These are phyloP conservation scores for Emmonsia crescens DNA, from an alignment of 2,329 filamentous ascomycete species.

Conservation along the genomic window DNA sequence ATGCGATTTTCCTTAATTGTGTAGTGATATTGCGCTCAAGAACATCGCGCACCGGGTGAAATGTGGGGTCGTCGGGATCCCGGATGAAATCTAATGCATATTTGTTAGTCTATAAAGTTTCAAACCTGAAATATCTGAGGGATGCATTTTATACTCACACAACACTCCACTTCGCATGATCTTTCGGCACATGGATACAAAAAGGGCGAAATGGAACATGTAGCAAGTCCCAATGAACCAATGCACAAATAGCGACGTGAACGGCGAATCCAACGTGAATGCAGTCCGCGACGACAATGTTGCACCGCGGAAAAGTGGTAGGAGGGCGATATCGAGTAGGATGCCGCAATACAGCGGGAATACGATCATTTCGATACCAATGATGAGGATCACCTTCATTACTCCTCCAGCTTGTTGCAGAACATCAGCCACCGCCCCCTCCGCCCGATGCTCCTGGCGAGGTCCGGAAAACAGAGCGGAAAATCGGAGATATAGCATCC, in stretches of 20 bases:
- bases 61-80: conserved; percentile 95
- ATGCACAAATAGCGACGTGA: conserved; percentile 90
- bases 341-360: conserved; percentile 94
- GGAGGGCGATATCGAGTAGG: conserved; percentile 73
- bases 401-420: conserved; percentile 92
- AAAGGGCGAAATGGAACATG: conserved; percentile 99
- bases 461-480: conserved; percentile 56
- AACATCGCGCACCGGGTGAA: conserved; percentile 94
- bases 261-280: conserved; percentile 67
- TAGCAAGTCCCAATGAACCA: conserved; percentile 99
- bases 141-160: conserved; percentile 46
- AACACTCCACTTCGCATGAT: conserved; percentile 92
- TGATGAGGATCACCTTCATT: conserved; percentile 95
- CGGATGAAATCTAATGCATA: conserved; percentile 69
- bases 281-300: conserved; percentile 65
- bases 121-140: not conserved
- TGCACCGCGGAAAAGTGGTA: conserved; percentile 78
- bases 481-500: conserved; percentile 67
- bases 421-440: conserved; percentile 63
- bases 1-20: conserved; percentile 89
- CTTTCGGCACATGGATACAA: conserved; percentile 97
- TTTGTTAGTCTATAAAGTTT: conserved; percentile 1
- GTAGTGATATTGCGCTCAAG: conserved; percentile 85
- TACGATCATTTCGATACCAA: conserved; percentile 96
- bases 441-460: conserved; percentile 46